Conservation (phyloP, 2,329 filamentous ascomycete species). For the Penicillium sp. region DNA sequence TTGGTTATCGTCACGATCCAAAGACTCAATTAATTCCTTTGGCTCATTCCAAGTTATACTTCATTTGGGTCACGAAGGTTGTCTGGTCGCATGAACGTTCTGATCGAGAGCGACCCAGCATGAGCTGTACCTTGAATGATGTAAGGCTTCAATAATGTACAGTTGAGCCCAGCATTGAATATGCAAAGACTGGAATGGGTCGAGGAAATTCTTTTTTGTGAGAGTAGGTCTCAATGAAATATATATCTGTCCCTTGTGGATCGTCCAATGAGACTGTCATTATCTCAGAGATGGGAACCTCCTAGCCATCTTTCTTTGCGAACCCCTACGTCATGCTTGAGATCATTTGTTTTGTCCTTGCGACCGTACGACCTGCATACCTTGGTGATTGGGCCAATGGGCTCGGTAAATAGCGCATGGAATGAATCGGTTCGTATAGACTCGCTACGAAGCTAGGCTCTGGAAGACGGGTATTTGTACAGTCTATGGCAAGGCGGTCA, state of each 20-base stretch:
- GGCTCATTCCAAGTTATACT: no score
- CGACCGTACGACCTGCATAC: background rate
- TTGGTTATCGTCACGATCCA: background rate
- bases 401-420: conserved; percentile 2
- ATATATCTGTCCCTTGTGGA: background rate
- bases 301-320: background rate
- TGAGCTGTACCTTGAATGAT: background rate
- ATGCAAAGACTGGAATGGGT: background rate
- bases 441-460: background rate
- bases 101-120: no score
- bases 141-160: background rate
- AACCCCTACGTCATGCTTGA: background rate
- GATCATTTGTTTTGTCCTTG: background rate
- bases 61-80: no score
- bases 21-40: background rate
- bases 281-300: background rate
- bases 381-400: background rate
- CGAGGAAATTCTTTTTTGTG: background rate
- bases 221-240: background rate
- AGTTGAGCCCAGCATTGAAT: background rate
- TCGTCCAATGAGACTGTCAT: no score
- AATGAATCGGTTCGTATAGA: conserved; percentile 1
- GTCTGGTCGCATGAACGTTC: no score
- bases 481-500: background rate
- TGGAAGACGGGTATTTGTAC: background rate